A percentile compares a stretch with the other conserved stretches of the same genome.
Conservation (phyloP, 768 basidiomycete species). For the Boletus tomentosulus region DNA sequence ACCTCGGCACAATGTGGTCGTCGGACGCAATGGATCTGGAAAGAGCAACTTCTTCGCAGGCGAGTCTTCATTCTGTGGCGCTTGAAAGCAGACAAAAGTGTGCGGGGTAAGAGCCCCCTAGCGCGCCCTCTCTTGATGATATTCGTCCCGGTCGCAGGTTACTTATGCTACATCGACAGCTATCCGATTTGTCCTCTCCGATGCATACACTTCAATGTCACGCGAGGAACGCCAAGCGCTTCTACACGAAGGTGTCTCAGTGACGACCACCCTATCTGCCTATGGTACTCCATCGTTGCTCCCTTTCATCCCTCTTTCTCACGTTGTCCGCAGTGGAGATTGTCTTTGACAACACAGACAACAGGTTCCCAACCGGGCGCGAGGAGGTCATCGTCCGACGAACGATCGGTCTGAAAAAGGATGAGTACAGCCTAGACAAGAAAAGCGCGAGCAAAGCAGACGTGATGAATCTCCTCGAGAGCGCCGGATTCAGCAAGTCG, state of each 20-base stretch:
- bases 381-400: slow-evolving; percentile 85
- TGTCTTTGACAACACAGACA: slow-evolving; percentile 92
- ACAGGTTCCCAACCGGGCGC: slow-evolving; percentile 88
- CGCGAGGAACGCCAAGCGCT: slow-evolving; percentile 89
- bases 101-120: not conserved
- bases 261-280: slow-evolving; percentile 85
- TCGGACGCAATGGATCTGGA: slow-evolving; percentile 95
- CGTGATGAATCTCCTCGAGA: slow-evolving; percentile 95
- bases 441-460: slow-evolving; percentile 96
- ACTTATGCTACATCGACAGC: slow-evolving; percentile 41
- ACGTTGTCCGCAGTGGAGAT: slow-evolving; percentile 60
- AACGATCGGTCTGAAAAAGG: slow-evolving; percentile 97
- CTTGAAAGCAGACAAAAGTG: not conserved
- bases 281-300: slow-evolving; percentile 52
- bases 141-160: not conserved
- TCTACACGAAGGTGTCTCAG: slow-evolving; percentile 91
- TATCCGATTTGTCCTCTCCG: slow-evolving; percentile 95
- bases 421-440: slow-evolving; percentile 95
- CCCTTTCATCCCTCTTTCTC: not conserved
- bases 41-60: slow-evolving; percentile 99
- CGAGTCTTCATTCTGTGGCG: slow-evolving; percentile 30
- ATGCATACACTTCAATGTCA: slow-evolving; percentile 95
- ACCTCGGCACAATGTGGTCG: slow-evolving; percentile 91
- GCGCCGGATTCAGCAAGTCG: slow-evolving; percentile 95
- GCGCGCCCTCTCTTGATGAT: not conserved